Conservation (phyloP, 108 stramenopile genomes). For the Cyclostephanos tholiformis region DNA sequence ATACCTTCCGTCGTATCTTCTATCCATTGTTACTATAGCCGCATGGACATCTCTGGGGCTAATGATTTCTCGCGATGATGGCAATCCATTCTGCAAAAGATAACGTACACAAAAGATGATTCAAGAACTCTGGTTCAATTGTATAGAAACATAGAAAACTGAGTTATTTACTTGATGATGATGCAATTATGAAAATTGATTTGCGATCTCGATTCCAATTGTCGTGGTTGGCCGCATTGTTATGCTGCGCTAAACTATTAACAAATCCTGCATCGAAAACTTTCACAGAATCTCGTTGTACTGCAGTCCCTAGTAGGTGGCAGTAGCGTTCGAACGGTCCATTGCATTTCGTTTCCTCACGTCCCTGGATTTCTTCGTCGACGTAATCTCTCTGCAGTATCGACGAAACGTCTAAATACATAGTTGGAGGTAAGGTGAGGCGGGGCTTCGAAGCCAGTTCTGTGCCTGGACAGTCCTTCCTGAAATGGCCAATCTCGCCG, state of each 20-base stretch:
- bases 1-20: slow-evolving; percentile 63
- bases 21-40: slow-evolving; percentile 71
- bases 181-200: slow-evolving; percentile 58
- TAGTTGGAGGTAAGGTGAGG: slow-evolving; percentile 39
- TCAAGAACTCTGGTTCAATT: background rate
- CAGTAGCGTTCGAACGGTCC: slow-evolving; percentile 59
- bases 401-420: slow-evolving; percentile 54
- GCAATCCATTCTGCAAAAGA: slow-evolving; percentile 30
- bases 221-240: slow-evolving; percentile 32
- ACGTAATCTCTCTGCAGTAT: slow-evolving; percentile 27
- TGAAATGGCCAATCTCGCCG: slow-evolving; percentile 54
- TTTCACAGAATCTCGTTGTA: slow-evolving; percentile 40
- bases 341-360: background rate
- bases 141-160: background rate
- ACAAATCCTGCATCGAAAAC: slow-evolving; percentile 55
- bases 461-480: slow-evolving; percentile 48
- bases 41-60: slow-evolving; percentile 72
- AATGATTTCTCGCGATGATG: slow-evolving; percentile 52
- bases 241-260: slow-evolving; percentile 44
- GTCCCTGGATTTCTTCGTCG: background rate
- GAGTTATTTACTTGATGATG: slow-evolving; percentile 1
- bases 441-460: slow-evolving; percentile 24
- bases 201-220: slow-evolving; percentile 73
- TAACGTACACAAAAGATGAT: slow-evolving; percentile 7
- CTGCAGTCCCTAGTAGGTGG: slow-evolving; percentile 44